phyloP scores from a whole-genome alignment of 2,329 filamentous ascomycete species.

The Colletotrichum magnum region DNA sequence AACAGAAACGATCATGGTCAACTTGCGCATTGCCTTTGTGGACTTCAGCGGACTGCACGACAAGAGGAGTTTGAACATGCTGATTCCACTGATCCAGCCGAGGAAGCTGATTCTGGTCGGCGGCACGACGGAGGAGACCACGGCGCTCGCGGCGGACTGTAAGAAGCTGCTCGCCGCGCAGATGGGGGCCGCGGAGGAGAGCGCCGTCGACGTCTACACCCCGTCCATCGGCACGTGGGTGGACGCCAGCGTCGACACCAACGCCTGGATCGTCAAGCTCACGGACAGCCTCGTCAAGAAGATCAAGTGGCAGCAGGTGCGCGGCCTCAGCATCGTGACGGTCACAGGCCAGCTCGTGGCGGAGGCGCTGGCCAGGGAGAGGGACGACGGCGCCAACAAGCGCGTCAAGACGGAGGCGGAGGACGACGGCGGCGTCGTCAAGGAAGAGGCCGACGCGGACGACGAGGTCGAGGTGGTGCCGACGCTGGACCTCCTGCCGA shows the following conservation, averaged over 20 bases:
- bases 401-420: conserved; percentile 61
- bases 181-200: conserved; percentile 60
- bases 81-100: conserved; percentile 93
- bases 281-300: conserved; percentile 87
- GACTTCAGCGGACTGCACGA: conserved; percentile 96
- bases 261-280: conserved; percentile 95
- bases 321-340: conserved; percentile 91
- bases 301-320: conserved; percentile 94
- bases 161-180: conserved; percentile 72
- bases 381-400: conserved; percentile 62
- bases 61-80: conserved; percentile 92
- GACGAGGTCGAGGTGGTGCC: conserved; percentile 53
- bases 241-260: conserved; percentile 96
- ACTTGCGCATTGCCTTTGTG: conserved; percentile 85
- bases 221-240: conserved; percentile 81
- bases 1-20: conserved; percentile 74
- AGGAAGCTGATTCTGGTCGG: conserved; percentile 95
- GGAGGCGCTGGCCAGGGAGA: conserved; percentile 48
- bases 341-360: conserved; percentile 79
- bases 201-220: conserved; percentile 82
- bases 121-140: conserved; percentile 84
- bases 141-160: conserved; percentile 84
- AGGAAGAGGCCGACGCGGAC: conserved; percentile 30
- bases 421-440: conserved; percentile 39
- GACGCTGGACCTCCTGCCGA: conserved; percentile 68